Conservation (phyloP, 2,329 filamentous ascomycete species). For the Neocatenulostroma microsporum region DNA sequence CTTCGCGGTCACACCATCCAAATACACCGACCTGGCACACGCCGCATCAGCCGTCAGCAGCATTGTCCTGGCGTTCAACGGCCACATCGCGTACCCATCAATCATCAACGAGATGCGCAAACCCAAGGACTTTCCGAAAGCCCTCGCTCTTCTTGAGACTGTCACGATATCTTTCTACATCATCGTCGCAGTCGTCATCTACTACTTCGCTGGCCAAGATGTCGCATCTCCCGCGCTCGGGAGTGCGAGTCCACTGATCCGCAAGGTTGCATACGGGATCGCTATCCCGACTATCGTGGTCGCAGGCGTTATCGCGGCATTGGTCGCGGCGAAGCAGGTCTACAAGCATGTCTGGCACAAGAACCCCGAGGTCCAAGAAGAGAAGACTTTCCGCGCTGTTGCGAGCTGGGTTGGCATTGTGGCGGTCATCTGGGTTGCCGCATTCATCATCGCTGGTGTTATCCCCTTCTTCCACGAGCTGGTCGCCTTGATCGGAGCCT, state of each 20-base stretch:
- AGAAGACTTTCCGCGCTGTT: slow-evolving; percentile 34
- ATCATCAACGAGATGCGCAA: slow-evolving; percentile 58
- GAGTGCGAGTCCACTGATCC: slow-evolving; percentile 47
- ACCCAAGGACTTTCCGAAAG: slow-evolving; percentile 54
- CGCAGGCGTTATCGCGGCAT: slow-evolving; percentile 62
- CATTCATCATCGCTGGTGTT: slow-evolving; percentile 60
- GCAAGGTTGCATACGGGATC: slow-evolving; percentile 62
- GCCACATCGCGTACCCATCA: slow-evolving; percentile 60
- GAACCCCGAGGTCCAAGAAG: slow-evolving; percentile 42
- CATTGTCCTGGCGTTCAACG: slow-evolving; percentile 59
- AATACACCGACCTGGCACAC: slow-evolving; percentile 33
- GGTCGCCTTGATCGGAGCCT: slow-evolving; percentile 52
- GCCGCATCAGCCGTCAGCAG: slow-evolving; percentile 56
- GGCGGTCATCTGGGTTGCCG: slow-evolving; percentile 49
- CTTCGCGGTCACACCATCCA: slow-evolving; percentile 34
- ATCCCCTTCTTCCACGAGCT: slow-evolving; percentile 63
- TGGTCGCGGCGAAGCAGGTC: slow-evolving; percentile 58
- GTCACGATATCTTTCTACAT: slow-evolving; percentile 56
- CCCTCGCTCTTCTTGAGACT: slow-evolving; percentile 54
- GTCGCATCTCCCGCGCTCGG: slow-evolving; percentile 59
- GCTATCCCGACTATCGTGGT: slow-evolving; percentile 65
- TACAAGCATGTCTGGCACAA: slow-evolving; percentile 54
- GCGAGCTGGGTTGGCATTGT: slow-evolving; percentile 54
- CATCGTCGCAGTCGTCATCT: slow-evolving; percentile 57
- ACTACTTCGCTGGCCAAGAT: slow-evolving; percentile 54